Conservation (phyloP, 2,329 filamentous ascomycete species). For the Ambrosiella cleistominuta region DNA sequence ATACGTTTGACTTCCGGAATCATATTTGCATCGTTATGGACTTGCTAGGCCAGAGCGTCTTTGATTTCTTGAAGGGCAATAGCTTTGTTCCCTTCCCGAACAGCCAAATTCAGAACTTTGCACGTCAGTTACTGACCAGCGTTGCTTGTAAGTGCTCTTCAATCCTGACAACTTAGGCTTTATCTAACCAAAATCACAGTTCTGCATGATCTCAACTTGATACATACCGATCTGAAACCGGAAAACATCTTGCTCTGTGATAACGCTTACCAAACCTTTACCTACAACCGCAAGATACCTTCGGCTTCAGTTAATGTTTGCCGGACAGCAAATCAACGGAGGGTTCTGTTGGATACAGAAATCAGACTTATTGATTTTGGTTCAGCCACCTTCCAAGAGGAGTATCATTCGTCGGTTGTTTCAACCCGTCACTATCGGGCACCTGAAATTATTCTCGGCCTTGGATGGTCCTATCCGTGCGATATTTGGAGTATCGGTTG, state of each 20-base stretch:
- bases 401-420: constrained; percentile 55
- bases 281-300: constrained; percentile 51
- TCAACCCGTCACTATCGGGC: constrained; percentile 54
- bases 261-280: constrained; percentile 50
- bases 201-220: constrained; percentile 88
- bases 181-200: constrained; percentile 34
- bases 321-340: constrained; percentile 44
- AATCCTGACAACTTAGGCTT: neutral
- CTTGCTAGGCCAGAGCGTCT: constrained; percentile 80
- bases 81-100: constrained; percentile 93
- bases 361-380: constrained; percentile 56
- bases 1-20: constrained; percentile 93
- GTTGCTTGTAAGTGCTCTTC: constrained; percentile 62
- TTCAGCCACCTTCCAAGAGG: constrained; percentile 54
- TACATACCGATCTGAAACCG: constrained; percentile 68
- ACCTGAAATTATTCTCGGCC: constrained; percentile 51
- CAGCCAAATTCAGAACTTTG: constrained; percentile 95
- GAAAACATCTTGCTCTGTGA: constrained; percentile 54
- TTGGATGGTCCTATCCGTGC: constrained; percentile 55
- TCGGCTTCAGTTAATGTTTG: constrained; percentile 44
- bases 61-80: constrained; percentile 94
- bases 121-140: constrained; percentile 88
- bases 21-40: constrained; percentile 81
- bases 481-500: constrained; percentile 62
- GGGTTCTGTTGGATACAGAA: constrained; percentile 49